Conservation (phyloP, 257 asterid species). For the Gentiana straminea region DNA sequence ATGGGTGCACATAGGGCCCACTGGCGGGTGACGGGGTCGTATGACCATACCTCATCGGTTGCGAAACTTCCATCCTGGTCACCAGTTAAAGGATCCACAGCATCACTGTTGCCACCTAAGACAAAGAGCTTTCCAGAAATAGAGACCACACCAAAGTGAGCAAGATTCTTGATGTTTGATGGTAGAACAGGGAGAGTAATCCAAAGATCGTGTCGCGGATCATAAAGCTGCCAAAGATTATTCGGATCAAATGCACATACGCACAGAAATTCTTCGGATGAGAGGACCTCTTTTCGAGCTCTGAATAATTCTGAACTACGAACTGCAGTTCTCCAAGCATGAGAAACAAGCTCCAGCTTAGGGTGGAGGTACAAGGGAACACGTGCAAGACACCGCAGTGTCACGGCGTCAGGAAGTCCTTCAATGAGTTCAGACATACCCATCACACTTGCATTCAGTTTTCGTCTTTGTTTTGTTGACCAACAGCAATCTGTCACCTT, state of each 20-base stretch:
- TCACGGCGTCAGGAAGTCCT: constrained; percentile 97
- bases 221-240: constrained; percentile 92
- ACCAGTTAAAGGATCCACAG: constrained; percentile 88
- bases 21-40: constrained; percentile 47
- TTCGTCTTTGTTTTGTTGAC: no score
- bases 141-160: constrained; percentile 88
- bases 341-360: constrained; percentile 70
- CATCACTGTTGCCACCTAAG: constrained; percentile 93
- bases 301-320: constrained; percentile 68
- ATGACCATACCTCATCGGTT: constrained; percentile 89
- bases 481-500: no score
- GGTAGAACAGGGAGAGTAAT: constrained; percentile 84
- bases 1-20: constrained; percentile 72
- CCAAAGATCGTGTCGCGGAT: constrained; percentile 79
- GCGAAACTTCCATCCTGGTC: constrained; percentile 98
- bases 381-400: constrained; percentile 84
- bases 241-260: constrained; percentile 89
- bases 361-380: constrained; percentile 88
- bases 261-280: constrained; percentile 75
- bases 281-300: constrained; percentile 74
- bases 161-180: constrained; percentile 76
- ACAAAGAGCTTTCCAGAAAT: constrained; percentile 82
- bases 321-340: constrained; percentile 71
- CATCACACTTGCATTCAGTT: constrained; percentile 3
- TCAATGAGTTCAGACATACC: constrained; percentile 89